Conservation (phyloP, 164 flowering plant genomes). For the Nymphaea colorata region DNA sequence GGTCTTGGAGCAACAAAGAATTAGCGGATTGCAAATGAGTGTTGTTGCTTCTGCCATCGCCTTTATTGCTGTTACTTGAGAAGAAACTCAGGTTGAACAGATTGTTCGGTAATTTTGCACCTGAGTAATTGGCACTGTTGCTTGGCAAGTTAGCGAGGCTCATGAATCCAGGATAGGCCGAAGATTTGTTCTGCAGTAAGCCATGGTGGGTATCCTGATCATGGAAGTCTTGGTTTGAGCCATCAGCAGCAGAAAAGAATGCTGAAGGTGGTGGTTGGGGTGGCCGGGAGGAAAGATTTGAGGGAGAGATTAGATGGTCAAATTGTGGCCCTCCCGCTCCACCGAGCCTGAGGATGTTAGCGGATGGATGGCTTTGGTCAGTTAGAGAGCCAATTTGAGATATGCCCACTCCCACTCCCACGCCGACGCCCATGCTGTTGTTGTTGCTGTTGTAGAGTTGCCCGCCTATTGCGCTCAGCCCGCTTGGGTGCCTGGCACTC, state of each 20-base stretch:
- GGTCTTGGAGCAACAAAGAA: neutral
- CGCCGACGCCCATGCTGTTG: too few species aligned
- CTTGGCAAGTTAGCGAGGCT: too few species aligned
- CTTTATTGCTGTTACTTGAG: neutral
- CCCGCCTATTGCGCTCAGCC: constrained; percentile 39
- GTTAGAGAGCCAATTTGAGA: too few species aligned
- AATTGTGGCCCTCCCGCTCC: neutral
- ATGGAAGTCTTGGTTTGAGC: neutral
- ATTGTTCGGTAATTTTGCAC: neutral
- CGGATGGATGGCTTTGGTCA: neutral
- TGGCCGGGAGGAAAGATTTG: neutral
- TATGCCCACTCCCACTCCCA: too few species aligned
- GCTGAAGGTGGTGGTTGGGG: neutral
- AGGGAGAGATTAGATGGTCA: neutral
- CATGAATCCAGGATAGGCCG: too few species aligned
- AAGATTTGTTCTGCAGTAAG: too few species aligned
- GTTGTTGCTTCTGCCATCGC: neutral
- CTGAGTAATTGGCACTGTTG: too few species aligned
- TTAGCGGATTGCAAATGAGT: neutral
- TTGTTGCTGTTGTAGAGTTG: constrained; percentile 21
- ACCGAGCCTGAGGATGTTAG: neutral
- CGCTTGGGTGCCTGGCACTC: constrained; percentile 52
- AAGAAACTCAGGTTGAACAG: neutral
- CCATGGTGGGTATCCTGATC: neutral
- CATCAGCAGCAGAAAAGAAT: neutral